phyloP scores from a whole-genome alignment of 345 rosid genomes.

The Salix dunnii region DNA sequence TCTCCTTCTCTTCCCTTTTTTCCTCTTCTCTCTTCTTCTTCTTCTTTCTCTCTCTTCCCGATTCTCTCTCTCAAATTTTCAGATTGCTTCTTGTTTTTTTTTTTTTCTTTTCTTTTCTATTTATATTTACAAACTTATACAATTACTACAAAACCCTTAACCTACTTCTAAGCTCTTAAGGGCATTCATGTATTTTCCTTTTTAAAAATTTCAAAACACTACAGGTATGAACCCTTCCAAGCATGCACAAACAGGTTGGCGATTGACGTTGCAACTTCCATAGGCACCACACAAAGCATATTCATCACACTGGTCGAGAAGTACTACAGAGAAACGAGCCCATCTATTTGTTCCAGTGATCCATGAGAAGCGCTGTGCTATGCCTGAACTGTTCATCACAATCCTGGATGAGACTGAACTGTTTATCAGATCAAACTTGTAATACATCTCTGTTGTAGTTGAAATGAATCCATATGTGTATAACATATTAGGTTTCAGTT shows the following conservation, averaged over 20 bases:
- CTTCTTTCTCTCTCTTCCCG: too few relatives aligned
- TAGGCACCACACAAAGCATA: constrained; percentile 13
- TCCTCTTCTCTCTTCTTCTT: too few relatives aligned
- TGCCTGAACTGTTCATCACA: constrained; percentile 12
- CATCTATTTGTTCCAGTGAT: constrained; percentile 20
- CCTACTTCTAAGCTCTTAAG: too few relatives aligned
- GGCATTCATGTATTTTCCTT: too few relatives aligned
- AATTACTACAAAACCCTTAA: too few relatives aligned
- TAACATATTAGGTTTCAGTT: not conserved
- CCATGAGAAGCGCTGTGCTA: constrained; percentile 16
- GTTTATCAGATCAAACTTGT: constrained; percentile 6
- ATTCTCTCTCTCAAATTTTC: too few relatives aligned
- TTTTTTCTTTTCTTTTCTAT: too few relatives aligned
- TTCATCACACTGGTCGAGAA: constrained; percentile 9
- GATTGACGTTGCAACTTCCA: constrained; percentile 19
- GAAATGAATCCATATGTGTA: constrained; percentile 16
- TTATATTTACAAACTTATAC: too few relatives aligned
- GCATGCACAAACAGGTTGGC: constrained; percentile 3
- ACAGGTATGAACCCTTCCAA: constrained; percentile 23
- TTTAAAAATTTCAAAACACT: too few relatives aligned
- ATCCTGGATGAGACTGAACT: constrained; percentile 10
- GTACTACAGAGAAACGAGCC: not conserved
- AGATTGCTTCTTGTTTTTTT: too few relatives aligned
- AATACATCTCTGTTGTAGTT: constrained; percentile 5
- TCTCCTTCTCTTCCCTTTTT: too few relatives aligned